These are phyloP conservation scores for Trametes sanguinea DNA, from an alignment of 768 basidiomycete species.

Conservation along the genomic window DNA sequence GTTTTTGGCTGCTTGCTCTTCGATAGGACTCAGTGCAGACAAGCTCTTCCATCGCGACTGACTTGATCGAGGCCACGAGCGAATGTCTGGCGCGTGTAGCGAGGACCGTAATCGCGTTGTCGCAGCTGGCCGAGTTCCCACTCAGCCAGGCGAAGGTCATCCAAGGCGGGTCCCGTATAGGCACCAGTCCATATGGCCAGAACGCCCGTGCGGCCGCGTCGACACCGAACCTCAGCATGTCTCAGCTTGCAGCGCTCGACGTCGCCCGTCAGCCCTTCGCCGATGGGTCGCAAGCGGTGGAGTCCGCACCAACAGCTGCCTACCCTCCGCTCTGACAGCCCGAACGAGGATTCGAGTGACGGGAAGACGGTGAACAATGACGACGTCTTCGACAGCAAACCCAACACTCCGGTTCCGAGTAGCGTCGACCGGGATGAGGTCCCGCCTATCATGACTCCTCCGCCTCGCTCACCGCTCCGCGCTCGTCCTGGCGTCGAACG, in stretches of 20 bases:
- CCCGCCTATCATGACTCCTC: conserved; percentile 40
- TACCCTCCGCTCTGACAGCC: conserved; percentile 57
- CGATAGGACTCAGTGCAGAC: conserved; percentile 60
- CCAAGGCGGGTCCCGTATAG: conserved; percentile 34
- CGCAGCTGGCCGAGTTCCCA: conserved; percentile 61
- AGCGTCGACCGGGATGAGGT: conserved; percentile 40
- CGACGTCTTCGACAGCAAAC: conserved; percentile 22
- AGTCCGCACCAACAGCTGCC: conserved; percentile 54
- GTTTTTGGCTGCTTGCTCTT: conserved; percentile 75
- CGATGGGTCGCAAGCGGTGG: conserved; percentile 47
- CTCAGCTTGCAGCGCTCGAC: conserved; percentile 38
- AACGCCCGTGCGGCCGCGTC: conserved; percentile 56
- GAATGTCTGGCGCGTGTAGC: conserved; percentile 75
- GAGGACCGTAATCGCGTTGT: conserved; percentile 66
- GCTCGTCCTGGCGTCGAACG: conserved; percentile 35
- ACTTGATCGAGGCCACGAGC: conserved; percentile 60
- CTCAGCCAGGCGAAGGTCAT: conserved; percentile 48
- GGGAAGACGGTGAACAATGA: conserved; percentile 35
- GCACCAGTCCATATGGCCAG: conserved; percentile 32
- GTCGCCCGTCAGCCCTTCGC: conserved; percentile 37
- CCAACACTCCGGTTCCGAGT: conserved; percentile 21
- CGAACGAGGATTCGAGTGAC: conserved; percentile 42
- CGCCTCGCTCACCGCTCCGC: conserved; percentile 57
- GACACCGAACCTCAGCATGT: conserved; percentile 55
- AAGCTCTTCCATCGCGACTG: conserved; percentile 70